Evolutionary conservation across 805 yeast genomes (phyloP), one percentile per base, ranked within the genome.

Genomic region (Myxozyma nipponensis): DNA sequence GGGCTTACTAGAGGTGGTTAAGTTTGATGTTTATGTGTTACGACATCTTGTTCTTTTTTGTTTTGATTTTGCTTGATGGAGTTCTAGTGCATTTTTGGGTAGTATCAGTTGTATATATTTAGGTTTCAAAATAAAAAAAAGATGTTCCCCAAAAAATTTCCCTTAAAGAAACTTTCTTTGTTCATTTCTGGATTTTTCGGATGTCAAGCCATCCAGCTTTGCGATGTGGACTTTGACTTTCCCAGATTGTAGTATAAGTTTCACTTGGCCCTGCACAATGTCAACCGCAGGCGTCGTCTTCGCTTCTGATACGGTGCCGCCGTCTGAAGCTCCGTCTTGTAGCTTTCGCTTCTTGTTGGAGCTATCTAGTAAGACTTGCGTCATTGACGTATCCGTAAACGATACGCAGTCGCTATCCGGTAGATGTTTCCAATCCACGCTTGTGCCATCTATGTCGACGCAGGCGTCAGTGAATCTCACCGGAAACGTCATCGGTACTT

Each of bases 1-100:
- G 48, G 48, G 13, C 25, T 49, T 35, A 42, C 52, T 1, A 35
- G 24, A 32, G 54, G 54, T 18, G 54, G 54, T 9, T 50, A 36
- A 35, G 21, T 28, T 13, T 28, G 13, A 7, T 28, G 7, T 28
- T 7, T 28, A 28, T 28, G 32, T 7, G 7, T 28, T n/a, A n/a
- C n/a, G n/a, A n/a, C n/a, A 28, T 13, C 32, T 28, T 28, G 32
- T 28, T 28, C 13, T 28, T 28, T 28, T 28, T 28, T 28, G 7
- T 28, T 28, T 28, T 28, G 7, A 9, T 28, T 28, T 28, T 28
- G 7, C 13, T 28, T n/a, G n/a, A n/a, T n/a, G n/a, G n/a, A n/a
- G n/a, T n/a, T n/a, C n/a, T n/a, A n/a, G n/a, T n/a, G n/a, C n/a
- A n/a, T n/a, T n/a, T n/a, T n/a, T n/a, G n/a, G n/a, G n/a, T n/a